Conservation (phyloP, 2,329 filamentous ascomycete genomes). For the Cercospora beticola region DNA sequence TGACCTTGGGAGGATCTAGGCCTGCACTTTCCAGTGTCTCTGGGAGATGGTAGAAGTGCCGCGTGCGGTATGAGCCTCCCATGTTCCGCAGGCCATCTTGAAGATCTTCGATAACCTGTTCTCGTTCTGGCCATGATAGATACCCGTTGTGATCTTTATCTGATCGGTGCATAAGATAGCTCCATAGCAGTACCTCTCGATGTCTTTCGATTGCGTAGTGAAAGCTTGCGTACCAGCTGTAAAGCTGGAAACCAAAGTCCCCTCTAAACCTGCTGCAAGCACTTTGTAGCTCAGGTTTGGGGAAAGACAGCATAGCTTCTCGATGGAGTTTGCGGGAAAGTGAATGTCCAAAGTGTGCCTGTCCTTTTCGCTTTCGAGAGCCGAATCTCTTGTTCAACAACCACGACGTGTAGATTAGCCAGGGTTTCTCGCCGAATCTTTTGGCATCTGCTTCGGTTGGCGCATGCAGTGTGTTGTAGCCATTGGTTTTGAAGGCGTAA, state of each 20-base stretch:
- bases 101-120: slow-evolving; percentile 1
- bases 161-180: not conserved
- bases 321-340: slow-evolving; percentile 3
- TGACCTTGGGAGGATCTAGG: slow-evolving; percentile 6
- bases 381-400: slow-evolving; percentile 7
- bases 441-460: slow-evolving; percentile 9
- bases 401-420: slow-evolving; percentile 11
- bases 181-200: slow-evolving; percentile 10
- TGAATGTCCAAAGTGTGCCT: slow-evolving; percentile 10
- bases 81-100: slow-evolving; percentile 1
- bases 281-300: not conserved
- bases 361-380: slow-evolving; percentile 8
- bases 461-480: slow-evolving; percentile 4
- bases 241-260: slow-evolving; percentile 9
- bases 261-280: slow-evolving; percentile 10
- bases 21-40: not conserved
- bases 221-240: slow-evolving; percentile 8
- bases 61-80: not conserved
- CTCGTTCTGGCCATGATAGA: slow-evolving; percentile 3
- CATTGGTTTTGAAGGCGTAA: slow-evolving; percentile 8
- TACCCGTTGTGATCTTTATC: slow-evolving; percentile 2
- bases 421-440: slow-evolving; percentile 10
- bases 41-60: slow-evolving; percentile 4
- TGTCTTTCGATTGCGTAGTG: slow-evolving; percentile 12
- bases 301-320: slow-evolving; percentile 9